Percentiles rank a stretch among this genome's conserved stretches.
phyloP scores from a whole-genome alignment of 2,329 filamentous ascomycete species.

The Botrytis cinerea region DNA sequence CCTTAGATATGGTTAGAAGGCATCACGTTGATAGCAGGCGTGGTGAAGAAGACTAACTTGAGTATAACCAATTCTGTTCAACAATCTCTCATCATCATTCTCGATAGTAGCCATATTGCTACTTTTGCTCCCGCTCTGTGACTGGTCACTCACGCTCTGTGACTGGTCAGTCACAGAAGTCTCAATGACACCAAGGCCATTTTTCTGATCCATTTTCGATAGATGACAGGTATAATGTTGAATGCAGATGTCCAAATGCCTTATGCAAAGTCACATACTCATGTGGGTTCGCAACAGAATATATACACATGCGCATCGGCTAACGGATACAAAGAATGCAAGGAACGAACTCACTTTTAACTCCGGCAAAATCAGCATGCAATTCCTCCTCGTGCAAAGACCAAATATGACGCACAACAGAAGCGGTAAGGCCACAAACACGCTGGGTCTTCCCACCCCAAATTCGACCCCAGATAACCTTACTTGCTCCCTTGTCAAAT shows the following conservation, averaged over 20 bases:
- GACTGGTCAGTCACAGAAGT: conserved; percentile 6
- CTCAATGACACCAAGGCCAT: neutral
- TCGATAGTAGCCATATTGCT: conserved; percentile 51
- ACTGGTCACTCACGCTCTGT: neutral
- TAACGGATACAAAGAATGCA: neutral
- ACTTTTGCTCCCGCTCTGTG: neutral
- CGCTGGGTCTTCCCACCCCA: conserved; percentile 1
- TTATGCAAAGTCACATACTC: conserved; percentile 12
- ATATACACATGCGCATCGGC: neutral
- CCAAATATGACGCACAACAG: neutral
- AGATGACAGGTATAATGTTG: neutral
- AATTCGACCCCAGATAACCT: neutral
- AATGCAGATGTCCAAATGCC: neutral
- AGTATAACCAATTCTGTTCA: conserved; percentile 63
- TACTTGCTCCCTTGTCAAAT: conserved; percentile 7
- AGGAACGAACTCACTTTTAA: neutral
- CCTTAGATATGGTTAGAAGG: conserved; percentile 45
- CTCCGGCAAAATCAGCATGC: neutral
- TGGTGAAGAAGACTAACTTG: conserved; percentile 49
- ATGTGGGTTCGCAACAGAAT: conserved; percentile 7
- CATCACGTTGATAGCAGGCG: neutral
- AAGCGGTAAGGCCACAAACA: conserved; percentile 1
- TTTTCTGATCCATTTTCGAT: conserved; percentile 15
- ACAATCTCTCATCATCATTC: conserved; percentile 60
- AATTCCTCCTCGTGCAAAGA: neutral